These are phyloP conservation scores for Saccharomycopsis javanensis DNA, from an alignment of 805 yeast species.

Conservation along the genomic window DNA sequence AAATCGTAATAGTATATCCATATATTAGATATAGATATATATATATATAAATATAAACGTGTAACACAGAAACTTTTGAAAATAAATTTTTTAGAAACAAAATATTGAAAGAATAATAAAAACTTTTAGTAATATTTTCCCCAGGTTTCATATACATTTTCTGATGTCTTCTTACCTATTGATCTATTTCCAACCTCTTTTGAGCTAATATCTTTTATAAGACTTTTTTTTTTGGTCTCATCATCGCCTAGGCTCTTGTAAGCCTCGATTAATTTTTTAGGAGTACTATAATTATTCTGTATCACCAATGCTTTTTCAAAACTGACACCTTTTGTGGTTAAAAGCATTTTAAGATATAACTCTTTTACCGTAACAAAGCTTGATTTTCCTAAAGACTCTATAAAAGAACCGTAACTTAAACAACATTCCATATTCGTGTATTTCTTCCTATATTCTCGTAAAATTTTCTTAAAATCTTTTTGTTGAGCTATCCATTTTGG, in stretches of 20 bases:
- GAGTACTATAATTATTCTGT: slow-evolving; percentile 64
- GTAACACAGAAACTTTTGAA: neutral
- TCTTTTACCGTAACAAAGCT: slow-evolving; percentile 65
- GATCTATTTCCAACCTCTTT: slow-evolving; percentile 13
- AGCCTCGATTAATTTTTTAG: slow-evolving; percentile 45
- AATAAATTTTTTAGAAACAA: no score
- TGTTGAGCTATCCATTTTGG: slow-evolving; percentile 43
- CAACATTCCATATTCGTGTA: slow-evolving; percentile 37
- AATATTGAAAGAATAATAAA: no score
- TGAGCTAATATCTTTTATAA: slow-evolving; percentile 5
- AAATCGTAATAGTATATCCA: neutral
- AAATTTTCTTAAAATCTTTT: slow-evolving; percentile 35
- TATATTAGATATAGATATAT: neutral
- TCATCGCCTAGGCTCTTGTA: slow-evolving; percentile 24
- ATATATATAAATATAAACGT: neutral
- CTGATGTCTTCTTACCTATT: slow-evolving; percentile 16
- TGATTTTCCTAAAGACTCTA: slow-evolving; percentile 59
- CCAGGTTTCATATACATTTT: slow-evolving; percentile 16
- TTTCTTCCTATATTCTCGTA: slow-evolving; percentile 35
- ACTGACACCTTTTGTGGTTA: slow-evolving; percentile 74
- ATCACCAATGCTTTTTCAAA: slow-evolving; percentile 76
- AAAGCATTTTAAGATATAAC: slow-evolving; percentile 61
- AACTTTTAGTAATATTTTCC: slow-evolving; percentile 3
- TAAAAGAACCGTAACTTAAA: slow-evolving; percentile 47
- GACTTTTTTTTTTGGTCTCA: slow-evolving; percentile 2